These are phyloP conservation scores for Psidium guajava DNA, from an alignment of 345 rosid genomes.

Conservation along the genomic window DNA sequence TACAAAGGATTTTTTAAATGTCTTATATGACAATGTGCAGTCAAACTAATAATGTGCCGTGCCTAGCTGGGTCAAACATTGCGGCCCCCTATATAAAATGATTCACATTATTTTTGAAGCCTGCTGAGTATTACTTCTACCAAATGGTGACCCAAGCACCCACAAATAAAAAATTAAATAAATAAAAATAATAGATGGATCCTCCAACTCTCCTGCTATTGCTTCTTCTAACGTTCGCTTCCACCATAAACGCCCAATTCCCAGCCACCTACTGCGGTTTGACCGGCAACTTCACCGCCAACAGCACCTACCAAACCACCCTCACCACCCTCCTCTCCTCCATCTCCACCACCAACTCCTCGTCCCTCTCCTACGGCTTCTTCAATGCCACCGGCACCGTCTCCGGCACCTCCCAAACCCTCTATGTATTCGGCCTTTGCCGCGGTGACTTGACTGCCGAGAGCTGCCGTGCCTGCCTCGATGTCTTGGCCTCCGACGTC, in stretches of 20 bases:
- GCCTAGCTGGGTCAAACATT: background rate
- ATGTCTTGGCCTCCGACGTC: background rate
- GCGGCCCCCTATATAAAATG: background rate
- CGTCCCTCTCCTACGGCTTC: background rate
- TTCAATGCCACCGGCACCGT: background rate
- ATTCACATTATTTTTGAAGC: background rate
- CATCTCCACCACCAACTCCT: background rate
- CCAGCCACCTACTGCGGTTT: background rate
- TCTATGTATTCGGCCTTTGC: background rate
- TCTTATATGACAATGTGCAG: background rate
- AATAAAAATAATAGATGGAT: background rate
- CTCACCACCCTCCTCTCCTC: background rate
- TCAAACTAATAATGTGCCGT: background rate
- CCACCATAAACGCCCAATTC: background rate
- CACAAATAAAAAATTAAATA: background rate
- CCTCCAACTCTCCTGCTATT: background rate
- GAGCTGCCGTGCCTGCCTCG: background rate
- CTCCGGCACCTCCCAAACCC: background rate
- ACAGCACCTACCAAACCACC: background rate
- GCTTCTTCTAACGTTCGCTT: background rate
- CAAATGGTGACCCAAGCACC: background rate
- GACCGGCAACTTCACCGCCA: background rate
- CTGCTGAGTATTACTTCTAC: background rate
- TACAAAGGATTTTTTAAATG: background rate
- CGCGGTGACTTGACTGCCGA: background rate